phyloP scores from a whole-genome alignment of 805 yeast genomes.

The Starmerella kuoi region DNA sequence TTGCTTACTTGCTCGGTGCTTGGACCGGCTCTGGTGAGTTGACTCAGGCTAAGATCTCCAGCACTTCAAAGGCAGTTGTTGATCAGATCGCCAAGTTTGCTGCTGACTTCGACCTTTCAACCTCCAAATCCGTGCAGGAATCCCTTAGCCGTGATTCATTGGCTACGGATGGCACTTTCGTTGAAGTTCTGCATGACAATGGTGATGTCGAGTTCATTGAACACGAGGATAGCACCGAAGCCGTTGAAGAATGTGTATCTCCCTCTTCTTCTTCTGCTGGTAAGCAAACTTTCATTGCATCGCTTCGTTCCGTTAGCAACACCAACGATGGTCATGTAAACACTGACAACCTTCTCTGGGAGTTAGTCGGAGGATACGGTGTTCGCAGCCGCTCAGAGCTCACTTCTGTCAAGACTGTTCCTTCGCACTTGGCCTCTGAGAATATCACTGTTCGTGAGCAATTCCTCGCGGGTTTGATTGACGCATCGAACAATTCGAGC shows the following conservation, averaged over 20 bases:
- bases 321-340: not conserved
- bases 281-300: not conserved
- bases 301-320: not conserved
- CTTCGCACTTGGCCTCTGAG: slow-evolving; percentile 30
- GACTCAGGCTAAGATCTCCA: not conserved
- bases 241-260: not conserved
- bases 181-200: not conserved
- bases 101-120: not conserved
- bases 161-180: not conserved
- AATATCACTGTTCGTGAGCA: too few relatives aligned
- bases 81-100: not conserved
- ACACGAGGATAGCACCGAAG: not conserved
- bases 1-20: slow-evolving; percentile 34
- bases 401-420: slow-evolving; percentile 29
- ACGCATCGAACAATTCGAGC: slow-evolving; percentile 27
- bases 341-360: slow-evolving; percentile 5
- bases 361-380: not conserved
- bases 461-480: slow-evolving; percentile 37
- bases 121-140: not conserved
- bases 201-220: slow-evolving; percentile 5
- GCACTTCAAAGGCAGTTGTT: not conserved
- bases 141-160: not conserved
- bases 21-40: slow-evolving; percentile 29
- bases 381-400: slow-evolving; percentile 18
- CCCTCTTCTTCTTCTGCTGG: not conserved